phyloP scores from a whole-genome alignment of 2,329 filamentous ascomycete genomes.

The Neurospora crassa region DNA sequence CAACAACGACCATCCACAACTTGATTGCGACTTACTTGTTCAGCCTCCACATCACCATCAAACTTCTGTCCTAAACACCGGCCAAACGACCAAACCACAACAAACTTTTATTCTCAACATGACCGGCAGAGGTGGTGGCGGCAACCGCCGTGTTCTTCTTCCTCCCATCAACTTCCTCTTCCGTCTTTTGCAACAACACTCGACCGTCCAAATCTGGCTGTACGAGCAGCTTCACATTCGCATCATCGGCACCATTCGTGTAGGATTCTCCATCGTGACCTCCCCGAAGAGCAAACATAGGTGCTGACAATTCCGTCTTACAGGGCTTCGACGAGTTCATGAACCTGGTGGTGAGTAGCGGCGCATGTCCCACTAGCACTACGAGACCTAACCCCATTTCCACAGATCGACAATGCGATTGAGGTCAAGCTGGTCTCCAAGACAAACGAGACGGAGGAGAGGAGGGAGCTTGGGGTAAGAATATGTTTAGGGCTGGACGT shows the following conservation, averaged over 20 bases:
- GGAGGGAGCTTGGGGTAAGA: constrained; percentile 69
- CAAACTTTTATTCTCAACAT: constrained; percentile 25
- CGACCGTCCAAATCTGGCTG: constrained; percentile 88
- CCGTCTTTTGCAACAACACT: constrained; percentile 48
- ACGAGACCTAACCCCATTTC: constrained; percentile 5
- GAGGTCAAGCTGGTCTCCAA: constrained; percentile 84
- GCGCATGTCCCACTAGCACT: background rate
- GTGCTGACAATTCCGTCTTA: constrained; percentile 11
- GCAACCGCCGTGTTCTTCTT: constrained; percentile 49
- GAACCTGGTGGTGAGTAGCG: constrained; percentile 62
- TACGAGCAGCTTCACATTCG: constrained; percentile 92
- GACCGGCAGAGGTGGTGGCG: constrained; percentile 51
- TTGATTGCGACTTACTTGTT: background rate
- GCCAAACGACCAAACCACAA: background rate
- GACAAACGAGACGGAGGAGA: constrained; percentile 62
- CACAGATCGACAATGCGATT: constrained; percentile 66
- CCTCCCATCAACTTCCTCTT: constrained; percentile 39
- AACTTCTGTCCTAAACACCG: constrained; percentile 1
- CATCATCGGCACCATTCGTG: constrained; percentile 93
- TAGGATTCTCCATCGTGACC: constrained; percentile 30
- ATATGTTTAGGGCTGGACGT: background rate
- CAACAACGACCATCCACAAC: background rate
- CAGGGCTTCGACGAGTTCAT: constrained; percentile 99
- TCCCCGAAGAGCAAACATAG: background rate
- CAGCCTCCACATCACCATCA: background rate